phyloP scores from a whole-genome alignment of 2,329 filamentous ascomycete genomes.

The Neurospora crassa region DNA sequence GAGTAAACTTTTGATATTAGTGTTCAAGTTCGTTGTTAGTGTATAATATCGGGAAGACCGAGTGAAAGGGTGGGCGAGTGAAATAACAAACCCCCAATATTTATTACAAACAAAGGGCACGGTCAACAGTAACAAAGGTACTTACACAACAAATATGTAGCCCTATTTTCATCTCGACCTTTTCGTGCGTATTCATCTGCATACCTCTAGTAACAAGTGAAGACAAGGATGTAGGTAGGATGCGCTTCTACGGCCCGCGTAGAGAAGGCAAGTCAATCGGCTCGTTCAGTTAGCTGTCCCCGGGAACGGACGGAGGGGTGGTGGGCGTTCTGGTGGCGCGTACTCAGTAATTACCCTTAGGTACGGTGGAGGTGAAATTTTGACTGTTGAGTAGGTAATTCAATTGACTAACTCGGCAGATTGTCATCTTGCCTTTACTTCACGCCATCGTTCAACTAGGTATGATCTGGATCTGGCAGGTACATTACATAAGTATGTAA shows the following conservation, averaged over 20 bases:
- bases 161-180: background rate
- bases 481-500: too few species aligned
- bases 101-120: background rate
- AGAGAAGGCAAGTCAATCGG: background rate
- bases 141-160: background rate
- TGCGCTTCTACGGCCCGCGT: background rate
- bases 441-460: too few species aligned
- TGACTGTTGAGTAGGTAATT: too few species aligned
- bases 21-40: background rate
- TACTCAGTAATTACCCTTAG: too few species aligned
- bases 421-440: too few species aligned
- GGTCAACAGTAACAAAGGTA: background rate
- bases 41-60: background rate
- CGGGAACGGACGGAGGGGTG: background rate
- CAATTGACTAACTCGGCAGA: too few species aligned
- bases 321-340: background rate
- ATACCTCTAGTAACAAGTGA: background rate
- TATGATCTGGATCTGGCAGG: too few species aligned
- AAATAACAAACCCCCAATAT: background rate
- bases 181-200: background rate
- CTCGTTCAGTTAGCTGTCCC: background rate
- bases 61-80: background rate
- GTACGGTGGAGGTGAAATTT: too few species aligned
- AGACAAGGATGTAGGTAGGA: background rate
- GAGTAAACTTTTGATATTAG: background rate